These are phyloP conservation scores for Beta macrorhiza DNA, from an alignment of 179 eudicot genomes.

Conservation along the genomic window DNA sequence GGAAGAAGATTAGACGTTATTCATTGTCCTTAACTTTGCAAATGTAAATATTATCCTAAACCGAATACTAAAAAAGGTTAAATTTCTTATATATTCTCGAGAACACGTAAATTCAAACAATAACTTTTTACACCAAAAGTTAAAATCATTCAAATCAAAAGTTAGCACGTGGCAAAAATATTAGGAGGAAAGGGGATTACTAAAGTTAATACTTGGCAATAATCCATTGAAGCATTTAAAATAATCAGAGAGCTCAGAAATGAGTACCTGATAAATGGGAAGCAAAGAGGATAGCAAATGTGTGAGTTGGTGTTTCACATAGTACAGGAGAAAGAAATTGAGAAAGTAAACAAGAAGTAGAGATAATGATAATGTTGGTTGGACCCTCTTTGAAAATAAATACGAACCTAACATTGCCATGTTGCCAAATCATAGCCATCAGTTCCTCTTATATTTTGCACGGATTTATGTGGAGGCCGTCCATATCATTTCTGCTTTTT, in stretches of 20 bases:
- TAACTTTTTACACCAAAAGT: not conserved
- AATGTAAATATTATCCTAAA: too few species aligned
- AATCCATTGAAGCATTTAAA: conserved; percentile 11
- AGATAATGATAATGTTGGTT: conserved; percentile 35
- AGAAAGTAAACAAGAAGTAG: conserved; percentile 6
- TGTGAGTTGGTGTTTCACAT: conserved; percentile 6
- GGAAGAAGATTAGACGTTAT: not conserved
- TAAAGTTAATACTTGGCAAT: conserved; percentile 6
- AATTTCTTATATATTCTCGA: not conserved
- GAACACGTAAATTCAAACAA: not conserved
- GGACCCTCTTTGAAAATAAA: conserved; percentile 21
- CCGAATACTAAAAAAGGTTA: not conserved
- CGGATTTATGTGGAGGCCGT: conserved; percentile 32
- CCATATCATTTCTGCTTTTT: not conserved
- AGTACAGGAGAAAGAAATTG: not conserved
- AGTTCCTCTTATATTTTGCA: conserved; percentile 19
- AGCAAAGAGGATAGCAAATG: not conserved
- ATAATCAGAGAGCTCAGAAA: not conserved
- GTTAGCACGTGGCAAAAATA: conserved; percentile 6
- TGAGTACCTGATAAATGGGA: conserved; percentile 1
- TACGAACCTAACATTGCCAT: conserved; percentile 32
- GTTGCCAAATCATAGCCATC: conserved; percentile 33
- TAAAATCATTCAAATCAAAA: not conserved
- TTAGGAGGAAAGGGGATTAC: too few species aligned
- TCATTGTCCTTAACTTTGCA: not conserved